Base-by-base conservation (phyloP, 768 basidiomycete species). In the Pilatotrama ljubarskyi region DNA sequence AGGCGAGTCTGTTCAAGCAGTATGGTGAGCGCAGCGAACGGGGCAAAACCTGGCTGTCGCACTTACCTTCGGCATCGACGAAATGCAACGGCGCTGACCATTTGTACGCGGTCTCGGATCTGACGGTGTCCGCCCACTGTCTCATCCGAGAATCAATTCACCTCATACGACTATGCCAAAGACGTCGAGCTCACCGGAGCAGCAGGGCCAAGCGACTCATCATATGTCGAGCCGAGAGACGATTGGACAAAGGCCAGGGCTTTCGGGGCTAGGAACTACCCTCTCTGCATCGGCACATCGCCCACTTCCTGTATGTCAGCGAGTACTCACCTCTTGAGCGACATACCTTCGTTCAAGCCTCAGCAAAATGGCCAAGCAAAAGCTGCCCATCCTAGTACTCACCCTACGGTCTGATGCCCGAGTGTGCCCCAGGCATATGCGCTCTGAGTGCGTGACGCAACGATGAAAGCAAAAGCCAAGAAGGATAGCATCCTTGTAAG, bases 61-160 rank as follows among this genome's bases (percentile, higher is more conserved):
- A 20, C 24, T 14, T 2, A 72, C 68, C 65, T 68, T 81, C 69
- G 3, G 82, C 82, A 43, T 84, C 82, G 18, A 84, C 78, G 55
- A 75, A 85, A 68, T 82, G 64, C 54, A 82, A 79, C 55, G 63
- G 59, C 7, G 56, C 62, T 18, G 65, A 66, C 59, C 66, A 73
- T 26, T 48, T 63, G 53, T 65, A 74, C 2, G 74, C 76, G 5
- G 70, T 52, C 58, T 73, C 66, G n/a, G 72, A 75, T 42, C 75
- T 75, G 59, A 84, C 76, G 15, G 70, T 71, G 64, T 84, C 83
- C 0, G 82, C 82, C 82, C 82, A 84, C 80, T 82, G 47, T 37
- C 48, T 8, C 37, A 17, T 13, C 9, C n/a, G n/a, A n/a, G 17
- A 3, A 44, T 20, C 3, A 20, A 15, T n/a, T 43, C 41, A 24